Evolutionary conservation across 78 protist genomes (phyloP), one percentile per base, ranked within the genome.

Genomic region (Emiliania huxleyi): DNA sequence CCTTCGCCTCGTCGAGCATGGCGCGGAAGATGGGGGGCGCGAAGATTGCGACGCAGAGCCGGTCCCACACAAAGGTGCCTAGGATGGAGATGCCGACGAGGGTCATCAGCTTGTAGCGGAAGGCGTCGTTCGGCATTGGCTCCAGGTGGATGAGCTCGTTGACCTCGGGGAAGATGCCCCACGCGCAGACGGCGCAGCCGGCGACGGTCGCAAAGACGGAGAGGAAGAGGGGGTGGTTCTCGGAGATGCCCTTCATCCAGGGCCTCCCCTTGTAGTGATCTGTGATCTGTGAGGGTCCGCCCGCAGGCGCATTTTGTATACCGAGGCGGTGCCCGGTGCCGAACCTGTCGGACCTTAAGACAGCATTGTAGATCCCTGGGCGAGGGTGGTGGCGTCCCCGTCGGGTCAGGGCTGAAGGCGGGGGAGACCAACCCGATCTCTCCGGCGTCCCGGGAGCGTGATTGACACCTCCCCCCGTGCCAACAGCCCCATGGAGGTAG

Each of bases 31-130:
- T 35, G 46, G 6, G 1, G 0, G 84, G 69, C 35, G 69, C 79
- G 29, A 33, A 69, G 29, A 90, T 26, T 1, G 56, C 79, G n/a
- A 55, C 42, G 81, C 87, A 81, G 0, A 84, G 52, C n/a, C 94
- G 90, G 75, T 92, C 94, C 94, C 94, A 92, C 4, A 92, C 1
- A 40, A 92, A 55, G 42, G 94, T 73, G 46, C 94, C 94, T 8
- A 55, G 0, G 37, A 92, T 35, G 0, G 81, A 49, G 26, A 29
- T 5, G 37, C 75, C 52, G 33, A 92, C 89, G 29, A 55, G 69
- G 25, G 37, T 35, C 85, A 83, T 69, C 43, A 92, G 55, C 56
- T 71, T 37, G 35, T 21, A 71, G 21, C 93, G 48, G 93, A 90
- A 90, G 44, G 6, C 44, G 55, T 90, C 93, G 26, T 69, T 40